Conservation (phyloP, 805 yeast species). For the Kluyveromyces lactis region DNA sequence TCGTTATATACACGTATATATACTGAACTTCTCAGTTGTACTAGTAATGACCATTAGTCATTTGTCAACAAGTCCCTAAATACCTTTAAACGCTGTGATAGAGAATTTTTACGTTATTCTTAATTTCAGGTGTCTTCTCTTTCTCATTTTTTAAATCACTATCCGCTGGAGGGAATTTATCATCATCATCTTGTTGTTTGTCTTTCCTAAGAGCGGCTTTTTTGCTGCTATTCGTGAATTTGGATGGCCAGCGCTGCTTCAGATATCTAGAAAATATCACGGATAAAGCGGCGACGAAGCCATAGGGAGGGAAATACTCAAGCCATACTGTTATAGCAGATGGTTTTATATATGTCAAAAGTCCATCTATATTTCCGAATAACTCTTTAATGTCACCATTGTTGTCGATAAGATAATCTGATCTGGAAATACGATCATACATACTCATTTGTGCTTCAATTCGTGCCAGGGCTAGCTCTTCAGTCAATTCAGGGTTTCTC, state of each 20-base stretch:
- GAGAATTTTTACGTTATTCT: not conserved
- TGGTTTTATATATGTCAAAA: constrained; percentile 35
- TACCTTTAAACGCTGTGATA: not conserved
- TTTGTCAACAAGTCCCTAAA: no score
- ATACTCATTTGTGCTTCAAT: constrained; percentile 71
- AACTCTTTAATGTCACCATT: constrained; percentile 38
- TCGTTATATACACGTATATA: no score
- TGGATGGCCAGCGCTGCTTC: constrained; percentile 4
- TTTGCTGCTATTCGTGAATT: not conserved
- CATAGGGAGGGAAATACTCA: constrained; percentile 38
- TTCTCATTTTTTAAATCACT: no score
- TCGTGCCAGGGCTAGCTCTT: constrained; percentile 62
- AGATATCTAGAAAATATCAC: constrained; percentile 20
- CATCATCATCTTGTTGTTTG: no score
- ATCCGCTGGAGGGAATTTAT: no score
- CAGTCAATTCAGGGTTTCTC: constrained; percentile 60
- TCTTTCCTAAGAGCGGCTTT: not conserved
- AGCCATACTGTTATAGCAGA: constrained; percentile 20
- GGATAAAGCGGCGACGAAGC: constrained; percentile 25
- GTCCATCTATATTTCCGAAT: constrained; percentile 34
- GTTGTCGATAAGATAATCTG: constrained; percentile 68
- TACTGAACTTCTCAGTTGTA: no score
- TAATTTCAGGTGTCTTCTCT: no score
- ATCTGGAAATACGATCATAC: constrained; percentile 43
- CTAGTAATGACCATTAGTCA: no score